These are phyloP conservation scores for Epichloe scottii DNA, from an alignment of 2,329 filamentous ascomycete species.

Conservation along the genomic window DNA sequence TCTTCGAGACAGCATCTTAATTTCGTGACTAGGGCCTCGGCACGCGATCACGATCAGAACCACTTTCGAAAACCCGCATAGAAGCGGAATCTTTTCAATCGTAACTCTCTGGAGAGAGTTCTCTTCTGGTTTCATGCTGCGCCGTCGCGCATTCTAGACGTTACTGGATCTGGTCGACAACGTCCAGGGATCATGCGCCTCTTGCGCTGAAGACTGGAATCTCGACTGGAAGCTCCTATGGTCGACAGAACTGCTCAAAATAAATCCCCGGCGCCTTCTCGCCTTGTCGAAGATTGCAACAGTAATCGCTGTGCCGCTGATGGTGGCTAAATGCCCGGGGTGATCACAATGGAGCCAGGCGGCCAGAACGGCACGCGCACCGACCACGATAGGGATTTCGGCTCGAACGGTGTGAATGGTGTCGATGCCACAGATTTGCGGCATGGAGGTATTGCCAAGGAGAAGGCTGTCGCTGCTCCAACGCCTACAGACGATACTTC, in stretches of 20 bases:
- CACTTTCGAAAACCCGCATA: not conserved
- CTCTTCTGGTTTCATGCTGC: not conserved
- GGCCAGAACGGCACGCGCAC: slow-evolving; percentile 38
- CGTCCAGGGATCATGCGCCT: slow-evolving; percentile 4
- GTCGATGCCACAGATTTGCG: slow-evolving; percentile 13
- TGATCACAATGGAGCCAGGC: slow-evolving; percentile 44
- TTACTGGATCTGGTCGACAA: not conserved
- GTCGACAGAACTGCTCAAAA: not conserved
- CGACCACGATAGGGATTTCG: slow-evolving; percentile 40
- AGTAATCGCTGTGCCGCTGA: not conserved
- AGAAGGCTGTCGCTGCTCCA: slow-evolving; percentile 12
- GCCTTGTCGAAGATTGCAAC: not conserved
- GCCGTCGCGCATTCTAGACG: not conserved
- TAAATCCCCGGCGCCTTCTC: not conserved
- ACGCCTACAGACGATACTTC: slow-evolving; percentile 4
- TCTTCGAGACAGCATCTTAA: not conserved
- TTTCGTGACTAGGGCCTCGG: not conserved
- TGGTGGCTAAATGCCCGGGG: slow-evolving; percentile 33
- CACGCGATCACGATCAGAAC: not conserved
- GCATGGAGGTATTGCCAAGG: slow-evolving; percentile 20
- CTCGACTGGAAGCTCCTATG: not conserved
- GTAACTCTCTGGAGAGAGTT: not conserved
- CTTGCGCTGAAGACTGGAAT: slow-evolving; percentile 4
- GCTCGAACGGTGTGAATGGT: slow-evolving; percentile 32
- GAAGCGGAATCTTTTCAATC: not conserved